Base-by-base conservation (phyloP, 352 stramenopile genomes). In the Phytopythium montanum region DNA sequence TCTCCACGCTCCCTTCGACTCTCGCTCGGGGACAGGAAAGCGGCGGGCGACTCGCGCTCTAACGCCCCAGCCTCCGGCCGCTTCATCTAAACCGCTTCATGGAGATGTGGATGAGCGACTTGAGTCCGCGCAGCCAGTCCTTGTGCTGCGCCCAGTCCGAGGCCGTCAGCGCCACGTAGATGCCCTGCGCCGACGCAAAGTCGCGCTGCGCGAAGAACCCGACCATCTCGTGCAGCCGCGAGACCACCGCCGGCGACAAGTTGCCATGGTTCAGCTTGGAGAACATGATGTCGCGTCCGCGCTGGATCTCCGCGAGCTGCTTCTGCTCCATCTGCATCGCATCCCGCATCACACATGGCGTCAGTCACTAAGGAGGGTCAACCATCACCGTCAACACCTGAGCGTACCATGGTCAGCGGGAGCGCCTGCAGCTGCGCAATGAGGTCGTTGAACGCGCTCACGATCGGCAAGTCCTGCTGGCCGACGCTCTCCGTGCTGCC, bases 71-170 rank as follows among this genome's bases (percentile, higher is more conserved):
- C 3, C 29, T 9, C 31, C 31, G 7, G 31, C 31, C 9, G 19
- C 61, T 66, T 87, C 90, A 92, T 87, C 82, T 87, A 87, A 93
- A 91, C 45, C 84, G 83, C 79, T 95, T 95, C 72, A 92, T 88
- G 51, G 82, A 94, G 56, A 99, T 95, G 68, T 98, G 94, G 68
- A 98, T 92, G 64, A 99, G 80, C 67, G 92, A 95, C 71, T 99
- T 99, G 71, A 98, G 81, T 16, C 95, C 95, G 69, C 97, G 97
- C 61, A 99, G 86, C 95, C 95, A 99, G 84, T 99, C 96, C 79
- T 98, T 99, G 85, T 99, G 95, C 59, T 96, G 88, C 62, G 88
- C 83, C 96, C 96, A 99, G 58, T 98, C 90, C 54, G 85, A 95
- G 53, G 87, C 95, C 28, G 96, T 97, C 26, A 98, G 74, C 38